Base-by-base conservation (phyloP, 2,329 filamentous ascomycete genomes). In the Colletotrichum sp. region DNA sequence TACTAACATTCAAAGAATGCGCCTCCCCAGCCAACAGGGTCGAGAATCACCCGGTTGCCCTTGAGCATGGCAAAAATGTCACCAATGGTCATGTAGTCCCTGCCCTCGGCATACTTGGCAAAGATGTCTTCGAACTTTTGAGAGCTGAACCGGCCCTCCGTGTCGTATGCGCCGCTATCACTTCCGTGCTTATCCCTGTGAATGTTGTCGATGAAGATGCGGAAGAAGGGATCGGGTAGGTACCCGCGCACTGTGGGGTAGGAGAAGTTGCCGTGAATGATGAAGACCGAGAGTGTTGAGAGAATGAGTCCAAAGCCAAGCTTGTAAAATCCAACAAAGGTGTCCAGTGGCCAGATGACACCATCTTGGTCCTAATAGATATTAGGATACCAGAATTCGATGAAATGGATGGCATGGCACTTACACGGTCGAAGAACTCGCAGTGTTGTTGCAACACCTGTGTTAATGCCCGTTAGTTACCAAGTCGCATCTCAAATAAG, bases 91-190 rank as follows among this genome's bases (percentile, higher is more conserved):
- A 89, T 77, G 8, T 83, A 83, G 65, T 87, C 84, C 21, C 84
- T 84, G 57, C 83, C 82, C 3, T 79, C 78, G 64, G 82, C 87
- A 79, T 88, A 89, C 80, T 90, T 89, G 59, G 84, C 79, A 72
- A 90, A 89, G 59, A 89, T 84, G 77, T 89, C 87, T 80, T 90
- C 87, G 75, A 90, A 90, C 57, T 84, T 85, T 79, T 89, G 88
- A 15, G 88, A 87, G 13, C 85, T 77, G 78, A 89, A 90, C 2
- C 88, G 82, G 5, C 88, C 88, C 78, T 90, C 88, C 16, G 80
- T 85, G 78, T 90, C 88, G 72, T 87, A 90, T 0, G 85, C 84
- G 13, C 85, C 86, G 24, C 82, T 87, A 76, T 89, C 88, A 67
- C 84, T 87, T 7, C 87, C 87, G 77, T 89, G 87, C 81, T 87